phyloP scores from a whole-genome alignment of 768 basidiomycete species.

The Leccinum obscurum region DNA sequence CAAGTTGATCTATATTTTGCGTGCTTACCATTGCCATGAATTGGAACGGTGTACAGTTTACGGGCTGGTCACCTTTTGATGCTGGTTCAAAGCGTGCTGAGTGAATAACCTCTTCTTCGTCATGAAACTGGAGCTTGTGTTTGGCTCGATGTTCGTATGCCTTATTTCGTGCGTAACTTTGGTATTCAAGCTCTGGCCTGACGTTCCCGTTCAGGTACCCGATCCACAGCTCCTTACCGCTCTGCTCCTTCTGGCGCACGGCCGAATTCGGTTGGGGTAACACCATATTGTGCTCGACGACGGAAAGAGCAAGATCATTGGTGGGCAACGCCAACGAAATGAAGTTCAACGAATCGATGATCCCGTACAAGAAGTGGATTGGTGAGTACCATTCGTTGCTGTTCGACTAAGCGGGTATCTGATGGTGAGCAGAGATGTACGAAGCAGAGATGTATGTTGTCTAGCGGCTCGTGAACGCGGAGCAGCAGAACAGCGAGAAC shows the following conservation, averaged over 20 bases:
- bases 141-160: no score
- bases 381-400: slow-evolving; percentile 41
- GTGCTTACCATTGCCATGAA: no score
- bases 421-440: slow-evolving; percentile 39
- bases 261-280: slow-evolving; percentile 69
- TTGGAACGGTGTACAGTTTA: no score
- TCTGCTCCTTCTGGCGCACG: slow-evolving; percentile 46
- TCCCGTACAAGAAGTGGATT: slow-evolving; percentile 71
- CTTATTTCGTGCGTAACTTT: no score
- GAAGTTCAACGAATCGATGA: slow-evolving; percentile 75
- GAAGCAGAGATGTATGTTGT: slow-evolving; percentile 60
- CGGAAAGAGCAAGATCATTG: slow-evolving; percentile 59
- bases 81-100: no score
- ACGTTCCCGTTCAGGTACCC: no score
- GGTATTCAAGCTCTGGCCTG: no score
- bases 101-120: no score
- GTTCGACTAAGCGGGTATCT: slow-evolving; percentile 6
- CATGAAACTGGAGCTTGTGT: no score
- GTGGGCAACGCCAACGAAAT: slow-evolving; percentile 51
- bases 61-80: no score
- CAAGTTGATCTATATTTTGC: no score
- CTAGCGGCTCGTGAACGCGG: slow-evolving; percentile 47
- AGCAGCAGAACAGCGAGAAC: slow-evolving; percentile 23
- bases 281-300: slow-evolving; percentile 56
- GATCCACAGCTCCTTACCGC: no score